These are phyloP conservation scores for Echeveria elegans DNA, from an alignment of 164 flowering plant genomes.

Conservation along the genomic window DNA sequence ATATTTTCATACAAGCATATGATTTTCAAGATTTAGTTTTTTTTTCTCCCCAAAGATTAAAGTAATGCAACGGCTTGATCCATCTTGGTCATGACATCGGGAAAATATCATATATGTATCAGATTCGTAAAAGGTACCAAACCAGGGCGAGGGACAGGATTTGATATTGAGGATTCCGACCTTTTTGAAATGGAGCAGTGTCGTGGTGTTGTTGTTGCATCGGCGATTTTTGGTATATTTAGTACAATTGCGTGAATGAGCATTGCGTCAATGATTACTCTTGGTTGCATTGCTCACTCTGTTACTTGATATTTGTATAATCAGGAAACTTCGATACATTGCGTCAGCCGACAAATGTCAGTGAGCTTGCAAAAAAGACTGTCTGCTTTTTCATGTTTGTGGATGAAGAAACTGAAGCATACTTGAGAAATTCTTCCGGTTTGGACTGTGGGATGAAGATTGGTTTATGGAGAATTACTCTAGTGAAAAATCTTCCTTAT, in stretches of 20 bases:
- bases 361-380: slow-evolving; percentile 16
- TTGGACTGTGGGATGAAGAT: slow-evolving; percentile 14
- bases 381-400: slow-evolving; percentile 22
- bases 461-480: slow-evolving; percentile 20
- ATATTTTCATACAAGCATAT: slow-evolving; percentile 1
- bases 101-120: slow-evolving; percentile 8
- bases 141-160: slow-evolving; percentile 86
- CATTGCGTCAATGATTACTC: background rate
- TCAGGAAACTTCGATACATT: slow-evolving; percentile 19
- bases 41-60: background rate
- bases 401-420: slow-evolving; percentile 20
- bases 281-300: background rate
- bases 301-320: slow-evolving; percentile 7
- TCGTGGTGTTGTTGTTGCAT: slow-evolving; percentile 81
- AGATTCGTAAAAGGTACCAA: slow-evolving; percentile 77
- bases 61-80: background rate
- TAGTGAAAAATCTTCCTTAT: slow-evolving; percentile 18
- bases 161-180: slow-evolving; percentile 77
- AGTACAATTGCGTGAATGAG: background rate
- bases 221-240: slow-evolving; percentile 64
- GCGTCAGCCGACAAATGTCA: slow-evolving; percentile 19
- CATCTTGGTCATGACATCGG: background rate
- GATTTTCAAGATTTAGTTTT: background rate
- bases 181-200: slow-evolving; percentile 84
- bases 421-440: slow-evolving; percentile 14